These are phyloP conservation scores for Cladosporium colombiae DNA, from an alignment of 2,329 filamentous ascomycete species.

Conservation along the genomic window DNA sequence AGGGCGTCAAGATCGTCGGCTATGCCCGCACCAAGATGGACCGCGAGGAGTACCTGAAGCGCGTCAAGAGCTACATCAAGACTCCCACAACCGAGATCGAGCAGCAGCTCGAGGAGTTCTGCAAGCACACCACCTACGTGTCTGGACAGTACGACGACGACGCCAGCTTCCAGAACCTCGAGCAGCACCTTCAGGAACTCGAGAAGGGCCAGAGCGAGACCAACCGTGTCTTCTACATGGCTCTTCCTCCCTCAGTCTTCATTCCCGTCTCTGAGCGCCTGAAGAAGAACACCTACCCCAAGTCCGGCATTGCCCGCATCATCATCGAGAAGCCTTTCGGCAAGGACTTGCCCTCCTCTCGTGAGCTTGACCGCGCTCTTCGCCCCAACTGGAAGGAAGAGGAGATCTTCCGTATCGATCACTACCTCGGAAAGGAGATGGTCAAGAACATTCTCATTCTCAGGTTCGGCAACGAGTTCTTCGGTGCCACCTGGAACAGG, in stretches of 20 bases:
- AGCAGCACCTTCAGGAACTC: constrained; percentile 80
- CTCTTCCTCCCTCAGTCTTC: constrained; percentile 94
- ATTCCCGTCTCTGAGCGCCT: constrained; percentile 95
- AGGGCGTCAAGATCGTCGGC: constrained; percentile 94
- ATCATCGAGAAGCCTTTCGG: constrained; percentile 99
- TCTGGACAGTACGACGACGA: constrained; percentile 98
- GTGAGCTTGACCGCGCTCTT: constrained; percentile 90
- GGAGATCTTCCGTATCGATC: constrained; percentile 98
- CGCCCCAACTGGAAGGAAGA: constrained; percentile 99
- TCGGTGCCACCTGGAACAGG: constrained; percentile 97
- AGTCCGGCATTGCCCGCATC: constrained; percentile 84
- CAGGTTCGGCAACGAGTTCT: constrained; percentile 97
- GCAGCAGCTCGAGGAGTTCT: constrained; percentile 90
- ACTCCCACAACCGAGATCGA: constrained; percentile 96
- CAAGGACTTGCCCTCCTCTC: constrained; percentile 91
- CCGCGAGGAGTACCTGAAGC: constrained; percentile 88
- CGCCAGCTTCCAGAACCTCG: constrained; percentile 84
- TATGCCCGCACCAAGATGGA: constrained; percentile 99
- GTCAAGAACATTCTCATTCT: constrained; percentile 99
- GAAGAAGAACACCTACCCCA: constrained; percentile 95
- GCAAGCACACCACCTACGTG: constrained; percentile 83
- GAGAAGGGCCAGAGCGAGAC: constrained; percentile 81
- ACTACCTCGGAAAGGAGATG: constrained; percentile 99
- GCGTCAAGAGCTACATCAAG: constrained; percentile 98
- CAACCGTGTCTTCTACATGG: constrained; percentile 99